Evolutionary conservation across 2,329 filamentous ascomycete genomes (phyloP), one percentile per base, ranked within the genome.

Genomic region (Xylaria sp.): DNA sequence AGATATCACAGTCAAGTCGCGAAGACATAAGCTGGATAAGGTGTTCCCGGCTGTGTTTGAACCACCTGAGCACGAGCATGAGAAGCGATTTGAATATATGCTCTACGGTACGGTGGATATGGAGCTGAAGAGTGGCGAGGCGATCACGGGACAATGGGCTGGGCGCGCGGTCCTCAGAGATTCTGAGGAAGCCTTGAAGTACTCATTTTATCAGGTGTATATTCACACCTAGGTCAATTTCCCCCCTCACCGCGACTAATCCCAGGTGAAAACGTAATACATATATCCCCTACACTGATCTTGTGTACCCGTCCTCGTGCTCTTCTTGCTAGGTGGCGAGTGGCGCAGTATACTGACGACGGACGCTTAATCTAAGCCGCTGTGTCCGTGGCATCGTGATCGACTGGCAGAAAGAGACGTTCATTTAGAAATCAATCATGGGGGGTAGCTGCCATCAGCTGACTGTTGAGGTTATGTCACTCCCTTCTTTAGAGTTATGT

Each of bases 11-110:
- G 80, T 84, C 23, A 72, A 75, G 64, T 76, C 78, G 46, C 78
- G 84, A 48, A 81, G 75, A 67, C 84, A 86, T 74, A 79, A 73
- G 1, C 78, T 83, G 31, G 72, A 72, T 36, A 82, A 82, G 72
- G 81, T 84, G 8, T 85, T 84, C 65, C 81, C 82, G 20, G 82
- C 76, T 0, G 68, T 68, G 3, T 83, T 83, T 64, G 71, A 51
- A 7, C 20, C 6, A 20, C 43, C 25, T 39, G 51, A 25, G 20
- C 25, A 61, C 23, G 20, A 23, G 46, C 49, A 62, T 62, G 49
- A 62, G 48, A 7, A 63, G 55, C 23, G 49, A 60, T 73, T 75
- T 49, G 83, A 84, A 75, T 78, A 78, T 48, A 80, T 79, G 78
- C 60, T 80, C 3, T 70, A 74, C 43, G 79, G 79, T 25, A 68